Evolutionary conservation across 2,329 filamentous ascomycete genomes (phyloP).

Genomic region (Aspergillus brunneoviolaceus): DNA sequence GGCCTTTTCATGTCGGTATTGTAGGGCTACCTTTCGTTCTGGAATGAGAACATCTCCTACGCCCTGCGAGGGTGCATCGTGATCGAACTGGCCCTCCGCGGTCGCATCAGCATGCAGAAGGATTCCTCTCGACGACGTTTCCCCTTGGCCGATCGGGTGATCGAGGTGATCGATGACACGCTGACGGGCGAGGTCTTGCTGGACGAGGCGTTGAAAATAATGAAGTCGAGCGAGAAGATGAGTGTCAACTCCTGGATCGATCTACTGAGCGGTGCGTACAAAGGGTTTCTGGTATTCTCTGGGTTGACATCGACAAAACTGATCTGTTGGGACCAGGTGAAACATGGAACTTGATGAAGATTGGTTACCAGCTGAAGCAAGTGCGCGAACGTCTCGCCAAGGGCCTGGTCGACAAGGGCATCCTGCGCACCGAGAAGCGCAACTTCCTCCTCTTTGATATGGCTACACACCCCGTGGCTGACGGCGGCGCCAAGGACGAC

Average conservation of each 20-base stretch:
- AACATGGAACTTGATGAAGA: slow-evolving; percentile 99
- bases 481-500: slow-evolving; percentile 96
- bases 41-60: slow-evolving; percentile 99
- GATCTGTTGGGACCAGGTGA: slow-evolving; percentile 67
- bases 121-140: slow-evolving; percentile 89
- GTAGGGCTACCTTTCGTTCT: slow-evolving; percentile 96
- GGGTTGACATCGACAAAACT: background rate
- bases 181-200: slow-evolving; percentile 94
- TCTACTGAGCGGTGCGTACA: slow-evolving; percentile 81
- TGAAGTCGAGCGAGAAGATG: slow-evolving; percentile 99
- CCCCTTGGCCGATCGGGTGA: slow-evolving; percentile 85
- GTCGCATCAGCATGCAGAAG: slow-evolving; percentile 97
- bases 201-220: slow-evolving; percentile 98
- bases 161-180: slow-evolving; percentile 96
- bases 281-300: background rate
- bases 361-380: slow-evolving; percentile 98
- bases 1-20: background rate
- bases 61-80: slow-evolving; percentile 97
- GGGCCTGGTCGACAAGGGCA: slow-evolving; percentile 96
- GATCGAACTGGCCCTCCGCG: slow-evolving; percentile 92
- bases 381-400: slow-evolving; percentile 96
- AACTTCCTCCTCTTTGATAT: slow-evolving; percentile 99
- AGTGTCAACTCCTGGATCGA: slow-evolving; percentile 99
- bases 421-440: slow-evolving; percentile 96
- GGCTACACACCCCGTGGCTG: slow-evolving; percentile 96